Percentiles rank a stretch among this genome's conserved stretches.
These are phyloP conservation scores for Isabelozyma rhagii DNA, from an alignment of 805 yeast species.

Conservation along the genomic window DNA sequence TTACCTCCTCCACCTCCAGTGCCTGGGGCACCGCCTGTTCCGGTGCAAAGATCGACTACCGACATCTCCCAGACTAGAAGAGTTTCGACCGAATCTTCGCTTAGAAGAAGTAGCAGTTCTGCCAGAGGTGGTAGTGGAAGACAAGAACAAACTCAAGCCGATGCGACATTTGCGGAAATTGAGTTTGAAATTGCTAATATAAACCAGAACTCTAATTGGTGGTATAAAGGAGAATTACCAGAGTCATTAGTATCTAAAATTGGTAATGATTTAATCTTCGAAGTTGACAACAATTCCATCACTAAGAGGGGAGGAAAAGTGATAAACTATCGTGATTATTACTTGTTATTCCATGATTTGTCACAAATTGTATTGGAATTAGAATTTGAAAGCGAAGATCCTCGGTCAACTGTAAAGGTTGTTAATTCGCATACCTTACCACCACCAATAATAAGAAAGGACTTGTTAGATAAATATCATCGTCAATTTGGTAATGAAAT, in stretches of 20 bases:
- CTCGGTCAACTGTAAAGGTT: conserved; percentile 45
- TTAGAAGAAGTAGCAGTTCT: conserved; percentile 7
- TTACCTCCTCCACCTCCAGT: conserved; percentile 7
- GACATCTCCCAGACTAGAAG: conserved; percentile 4
- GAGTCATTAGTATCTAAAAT: conserved; percentile 38
- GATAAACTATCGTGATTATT: conserved; percentile 58
- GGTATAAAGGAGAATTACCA: conserved; percentile 62
- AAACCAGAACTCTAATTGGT: conserved; percentile 53
- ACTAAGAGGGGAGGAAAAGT: conserved; percentile 55
- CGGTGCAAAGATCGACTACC: conserved; percentile 5
- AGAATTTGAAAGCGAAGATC: conserved; percentile 52
- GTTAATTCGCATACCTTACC: conserved; percentile 26
- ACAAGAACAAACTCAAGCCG: conserved; percentile 27
- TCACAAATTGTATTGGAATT: conserved; percentile 63
- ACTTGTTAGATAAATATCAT: conserved; percentile 48
- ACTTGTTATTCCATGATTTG: conserved; percentile 69
- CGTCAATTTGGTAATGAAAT: conserved; percentile 50
- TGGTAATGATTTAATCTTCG: conserved; percentile 54
- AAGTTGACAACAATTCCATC: conserved; percentile 58
- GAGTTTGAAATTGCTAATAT: conserved; percentile 28
- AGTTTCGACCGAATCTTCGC: conserved; percentile 13
- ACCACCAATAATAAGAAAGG: conserved; percentile 46
- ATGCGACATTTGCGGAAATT: conserved; percentile 16
- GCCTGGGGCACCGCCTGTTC: conserved; percentile 2
- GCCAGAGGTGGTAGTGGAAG: conserved; percentile 8